Conservation (phyloP, 1,284 basidiomycete species). For the Cryptococcus sp. region DNA sequence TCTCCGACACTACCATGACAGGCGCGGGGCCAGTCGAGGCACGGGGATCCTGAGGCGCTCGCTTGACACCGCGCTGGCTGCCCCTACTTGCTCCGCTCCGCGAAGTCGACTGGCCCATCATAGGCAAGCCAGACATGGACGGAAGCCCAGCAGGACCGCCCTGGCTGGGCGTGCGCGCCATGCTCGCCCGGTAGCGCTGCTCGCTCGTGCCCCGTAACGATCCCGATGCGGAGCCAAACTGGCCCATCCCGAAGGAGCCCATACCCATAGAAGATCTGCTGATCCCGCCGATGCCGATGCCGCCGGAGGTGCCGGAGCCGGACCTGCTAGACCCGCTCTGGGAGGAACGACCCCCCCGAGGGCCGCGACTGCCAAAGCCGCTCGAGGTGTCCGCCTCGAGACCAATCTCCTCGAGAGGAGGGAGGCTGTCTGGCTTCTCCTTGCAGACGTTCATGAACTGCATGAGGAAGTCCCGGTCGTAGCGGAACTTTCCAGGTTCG, state of each 20-base stretch:
- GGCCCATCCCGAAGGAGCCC: slow-evolving; percentile 65
- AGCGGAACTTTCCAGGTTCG: slow-evolving; percentile 87
- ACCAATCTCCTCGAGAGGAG: slow-evolving; percentile 86
- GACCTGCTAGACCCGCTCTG: slow-evolving; percentile 54
- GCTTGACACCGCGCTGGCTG: slow-evolving; percentile 43
- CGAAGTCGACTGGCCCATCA: slow-evolving; percentile 29
- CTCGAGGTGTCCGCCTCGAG: slow-evolving; percentile 70
- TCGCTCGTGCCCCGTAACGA: slow-evolving; percentile 57
- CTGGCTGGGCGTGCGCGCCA: slow-evolving; percentile 64
- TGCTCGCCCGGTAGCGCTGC: slow-evolving; percentile 58
- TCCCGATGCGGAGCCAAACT: slow-evolving; percentile 58
- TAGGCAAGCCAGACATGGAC: slow-evolving; percentile 24
- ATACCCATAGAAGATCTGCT: slow-evolving; percentile 52
- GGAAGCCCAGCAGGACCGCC: slow-evolving; percentile 50
- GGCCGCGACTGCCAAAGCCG: slow-evolving; percentile 33
- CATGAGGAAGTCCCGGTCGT: slow-evolving; percentile 94
- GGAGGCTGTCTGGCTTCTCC: slow-evolving; percentile 87
- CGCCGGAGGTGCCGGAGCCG: slow-evolving; percentile 46
- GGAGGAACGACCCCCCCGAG: slow-evolving; percentile 34
- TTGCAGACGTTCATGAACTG: slow-evolving; percentile 96
- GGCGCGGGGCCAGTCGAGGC: slow-evolving; percentile 28
- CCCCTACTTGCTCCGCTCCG: slow-evolving; percentile 35
- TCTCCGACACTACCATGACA: slow-evolving; percentile 68
- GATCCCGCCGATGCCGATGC: slow-evolving; percentile 36
- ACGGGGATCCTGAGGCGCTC: slow-evolving; percentile 39